phyloP scores from a whole-genome alignment of 148 eudicot genomes.

The Rhododendron mucronatum region DNA sequence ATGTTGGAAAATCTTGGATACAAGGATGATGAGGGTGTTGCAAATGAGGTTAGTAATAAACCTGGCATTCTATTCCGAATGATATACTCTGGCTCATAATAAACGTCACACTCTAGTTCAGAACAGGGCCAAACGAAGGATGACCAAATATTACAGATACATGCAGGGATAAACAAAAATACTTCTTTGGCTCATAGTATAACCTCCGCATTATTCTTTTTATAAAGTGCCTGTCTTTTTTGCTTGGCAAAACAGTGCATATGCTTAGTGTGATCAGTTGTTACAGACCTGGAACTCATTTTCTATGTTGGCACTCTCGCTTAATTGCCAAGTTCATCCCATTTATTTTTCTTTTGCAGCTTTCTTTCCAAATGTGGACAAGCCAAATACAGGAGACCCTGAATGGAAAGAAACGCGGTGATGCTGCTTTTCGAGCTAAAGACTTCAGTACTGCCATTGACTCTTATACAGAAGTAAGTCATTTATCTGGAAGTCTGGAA shows the following conservation, averaged over 20 bases:
- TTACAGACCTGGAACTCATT: background rate
- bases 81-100: background rate
- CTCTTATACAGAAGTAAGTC: constrained; percentile 49
- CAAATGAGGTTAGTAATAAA: constrained; percentile 53
- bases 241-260: background rate
- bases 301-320: background rate
- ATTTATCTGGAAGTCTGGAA: background rate
- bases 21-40: constrained; percentile 69
- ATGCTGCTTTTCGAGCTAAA: constrained; percentile 60
- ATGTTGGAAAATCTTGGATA: constrained; percentile 62
- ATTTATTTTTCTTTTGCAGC: constrained; percentile 37
- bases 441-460: constrained; percentile 53
- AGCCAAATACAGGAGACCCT: constrained; percentile 64
- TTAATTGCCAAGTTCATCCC: constrained; percentile 1
- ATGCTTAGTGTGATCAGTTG: background rate
- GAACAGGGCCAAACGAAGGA: background rate
- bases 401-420: constrained; percentile 66
- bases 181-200: background rate
- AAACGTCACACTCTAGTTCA: background rate
- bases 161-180: background rate
- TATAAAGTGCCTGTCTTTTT: background rate
- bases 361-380: constrained; percentile 77
- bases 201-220: background rate
- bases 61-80: constrained; percentile 45
- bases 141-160: background rate